Conservation (phyloP, 2,329 filamentous ascomycete genomes). For the Anisogramma anomala region DNA sequence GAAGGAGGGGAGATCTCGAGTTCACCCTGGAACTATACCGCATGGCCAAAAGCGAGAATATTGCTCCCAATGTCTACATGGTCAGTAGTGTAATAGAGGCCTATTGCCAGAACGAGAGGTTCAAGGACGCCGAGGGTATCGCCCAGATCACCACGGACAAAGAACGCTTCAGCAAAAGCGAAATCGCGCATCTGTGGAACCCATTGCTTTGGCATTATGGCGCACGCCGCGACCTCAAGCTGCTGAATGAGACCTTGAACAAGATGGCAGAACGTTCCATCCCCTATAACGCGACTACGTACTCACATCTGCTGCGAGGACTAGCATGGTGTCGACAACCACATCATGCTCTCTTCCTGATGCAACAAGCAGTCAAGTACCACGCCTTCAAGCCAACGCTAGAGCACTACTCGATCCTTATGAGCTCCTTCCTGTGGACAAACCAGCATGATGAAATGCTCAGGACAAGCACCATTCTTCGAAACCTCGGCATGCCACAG, state of each 20-base stretch:
- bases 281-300: constrained; percentile 38
- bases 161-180: constrained; percentile 32
- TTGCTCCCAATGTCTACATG: constrained; percentile 46
- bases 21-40: constrained; percentile 54
- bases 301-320: constrained; percentile 36
- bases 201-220: constrained; percentile 60
- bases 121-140: constrained; percentile 45
- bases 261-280: constrained; percentile 37
- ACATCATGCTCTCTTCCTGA: constrained; percentile 36
- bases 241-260: constrained; percentile 36
- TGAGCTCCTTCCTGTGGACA: constrained; percentile 37
- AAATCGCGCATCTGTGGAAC: constrained; percentile 63
- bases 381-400: constrained; percentile 33
- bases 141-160: constrained; percentile 43
- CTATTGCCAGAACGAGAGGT: constrained; percentile 46
- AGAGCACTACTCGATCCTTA: constrained; percentile 42
- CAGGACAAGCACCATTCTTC: constrained; percentile 32
- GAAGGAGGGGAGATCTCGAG: constrained; percentile 60
- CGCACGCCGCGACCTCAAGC: constrained; percentile 41
- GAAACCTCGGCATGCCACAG: constrained; percentile 28
- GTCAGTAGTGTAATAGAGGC: constrained; percentile 55
- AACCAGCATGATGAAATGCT: constrained; percentile 32
- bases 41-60: constrained; percentile 41
- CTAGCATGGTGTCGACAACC: constrained; percentile 38
- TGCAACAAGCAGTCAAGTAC: constrained; percentile 33